phyloP scores from a whole-genome alignment of 2,329 filamentous ascomycete species.

The Pseudogymnoascus sp. region DNA sequence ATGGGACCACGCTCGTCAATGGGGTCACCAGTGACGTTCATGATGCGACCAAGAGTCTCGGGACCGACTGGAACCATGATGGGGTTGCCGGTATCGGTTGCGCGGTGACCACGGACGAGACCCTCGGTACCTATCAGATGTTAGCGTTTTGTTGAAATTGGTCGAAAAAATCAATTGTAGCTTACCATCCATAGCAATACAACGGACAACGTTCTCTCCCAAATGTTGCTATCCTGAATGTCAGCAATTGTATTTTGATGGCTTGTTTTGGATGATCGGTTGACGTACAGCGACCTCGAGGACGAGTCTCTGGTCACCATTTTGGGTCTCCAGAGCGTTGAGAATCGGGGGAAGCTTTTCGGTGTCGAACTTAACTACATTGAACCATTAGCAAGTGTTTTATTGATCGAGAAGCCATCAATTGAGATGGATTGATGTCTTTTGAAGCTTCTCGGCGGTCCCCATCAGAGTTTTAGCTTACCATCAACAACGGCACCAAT shows the following conservation, averaged over 20 bases:
- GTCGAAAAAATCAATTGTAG: constrained; percentile 17
- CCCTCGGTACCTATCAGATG: constrained; percentile 79
- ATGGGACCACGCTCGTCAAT: constrained; percentile 99
- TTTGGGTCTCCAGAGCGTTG: constrained; percentile 87
- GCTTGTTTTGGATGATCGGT: constrained; percentile 16
- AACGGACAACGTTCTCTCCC: constrained; percentile 97
- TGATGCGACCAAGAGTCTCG: constrained; percentile 94
- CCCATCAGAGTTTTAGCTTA: constrained; percentile 47
- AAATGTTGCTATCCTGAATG: constrained; percentile 76
- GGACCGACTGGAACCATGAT: constrained; percentile 95
- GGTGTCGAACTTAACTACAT: constrained; percentile 88
- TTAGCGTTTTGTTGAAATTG: constrained; percentile 8
- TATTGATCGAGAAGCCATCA: constrained; percentile 2
- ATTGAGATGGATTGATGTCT: constrained; percentile 4
- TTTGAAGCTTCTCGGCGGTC: neutral
- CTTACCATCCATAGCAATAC: constrained; percentile 99
- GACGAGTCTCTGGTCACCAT: constrained; percentile 88
- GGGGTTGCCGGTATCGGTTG: constrained; percentile 81
- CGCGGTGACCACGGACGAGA: constrained; percentile 87
- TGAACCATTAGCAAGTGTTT: constrained; percentile 28
- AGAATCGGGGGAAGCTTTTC: constrained; percentile 94
- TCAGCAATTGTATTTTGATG: constrained; percentile 29
- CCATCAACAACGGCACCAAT: constrained; percentile 99
- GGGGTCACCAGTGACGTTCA: constrained; percentile 99
- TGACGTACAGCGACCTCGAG: constrained; percentile 87